Base-by-base conservation (phyloP, 495 filamentous ascomycete genomes). In the Penicillium mononematosum region DNA sequence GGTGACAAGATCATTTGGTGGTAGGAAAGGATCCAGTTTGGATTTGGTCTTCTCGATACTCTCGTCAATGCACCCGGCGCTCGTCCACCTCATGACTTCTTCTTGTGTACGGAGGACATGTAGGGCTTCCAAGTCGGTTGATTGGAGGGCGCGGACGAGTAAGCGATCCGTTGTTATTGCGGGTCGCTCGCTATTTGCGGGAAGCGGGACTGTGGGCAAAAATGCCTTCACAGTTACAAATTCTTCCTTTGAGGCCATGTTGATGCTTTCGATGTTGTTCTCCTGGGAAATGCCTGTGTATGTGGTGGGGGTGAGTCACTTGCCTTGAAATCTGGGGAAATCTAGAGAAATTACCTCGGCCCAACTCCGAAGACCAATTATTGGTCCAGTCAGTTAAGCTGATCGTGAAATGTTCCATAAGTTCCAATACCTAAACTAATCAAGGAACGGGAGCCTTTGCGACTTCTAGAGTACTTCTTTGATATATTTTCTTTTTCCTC, bases 81-180 rank as follows among this genome's bases (percentile, higher is more conserved):
- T 20, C 5, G 77, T 78, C 68, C 70, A 80, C 20, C 48, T 56
- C 79, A 83, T 81, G 38, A 81, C 76, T 62, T 81, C 78, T 4
- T 75, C 71, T 62, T 82, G 76, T 22, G 61, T 73, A 19, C 79
- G 78, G 5, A 83, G 53, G 12, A 45, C 47, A 45, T 76, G 65
- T 20, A 80, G 32, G 7, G 50, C 73, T 3, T 67, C 57, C 5
- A 76, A 46, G 54, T 83, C 78, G n/a, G 66, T 61, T n/a, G 65
- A 24, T 17, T 39, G 39, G 16, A 71, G 62, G 1, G 74, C 64
- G 3, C 79, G 78, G 29, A 82, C 50, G 49, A 78, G 53, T 9
- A 83, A 67, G 7, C 79, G 76, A 19, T 73, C 67, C 8, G 79
- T 81, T 14, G 36, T 58, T 24, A 82, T 65, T 24, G 49, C 24